phyloP scores from a whole-genome alignment of 164 flowering plant species.

The Magnolia sinica region DNA sequence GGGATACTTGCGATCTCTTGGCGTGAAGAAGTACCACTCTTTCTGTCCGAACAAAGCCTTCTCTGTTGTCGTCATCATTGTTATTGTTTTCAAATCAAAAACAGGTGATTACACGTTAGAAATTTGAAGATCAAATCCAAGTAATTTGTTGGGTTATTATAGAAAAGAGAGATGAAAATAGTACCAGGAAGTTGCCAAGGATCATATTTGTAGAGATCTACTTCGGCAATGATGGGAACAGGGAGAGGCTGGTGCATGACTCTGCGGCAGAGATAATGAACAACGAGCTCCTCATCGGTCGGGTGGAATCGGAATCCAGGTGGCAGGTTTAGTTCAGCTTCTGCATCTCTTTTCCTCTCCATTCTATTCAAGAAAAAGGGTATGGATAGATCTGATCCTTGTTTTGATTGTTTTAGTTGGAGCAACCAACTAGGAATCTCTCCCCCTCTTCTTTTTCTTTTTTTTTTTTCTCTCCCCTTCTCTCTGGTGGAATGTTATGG shows the following conservation, averaged over 20 bases:
- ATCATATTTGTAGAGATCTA: slow-evolving; percentile 32
- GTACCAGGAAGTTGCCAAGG: slow-evolving; percentile 34
- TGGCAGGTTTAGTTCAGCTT: slow-evolving; percentile 28
- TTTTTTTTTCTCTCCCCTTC: background rate
- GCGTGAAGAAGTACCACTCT: slow-evolving; percentile 29
- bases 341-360: slow-evolving; percentile 23
- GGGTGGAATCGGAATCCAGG: slow-evolving; percentile 36
- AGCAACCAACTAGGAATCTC: background rate
- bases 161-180: background rate
- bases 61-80: slow-evolving; percentile 9
- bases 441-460: background rate
- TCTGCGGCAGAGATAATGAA: slow-evolving; percentile 27
- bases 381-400: background rate
- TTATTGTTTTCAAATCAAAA: background rate
- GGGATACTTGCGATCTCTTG: slow-evolving; percentile 25
- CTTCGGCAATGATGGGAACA: slow-evolving; percentile 31
- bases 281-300: slow-evolving; percentile 32
- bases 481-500: background rate
- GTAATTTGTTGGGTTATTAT: too few relatives aligned
- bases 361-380: background rate
- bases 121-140: background rate
- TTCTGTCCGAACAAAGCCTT: slow-evolving; percentile 28
- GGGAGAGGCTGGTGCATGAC: slow-evolving; percentile 17
- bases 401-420: background rate
- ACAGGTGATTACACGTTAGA: background rate